Evolutionary conservation across 2,329 filamentous ascomycete genomes (phyloP).

Genomic region (Furcasterigmium sp.): DNA sequence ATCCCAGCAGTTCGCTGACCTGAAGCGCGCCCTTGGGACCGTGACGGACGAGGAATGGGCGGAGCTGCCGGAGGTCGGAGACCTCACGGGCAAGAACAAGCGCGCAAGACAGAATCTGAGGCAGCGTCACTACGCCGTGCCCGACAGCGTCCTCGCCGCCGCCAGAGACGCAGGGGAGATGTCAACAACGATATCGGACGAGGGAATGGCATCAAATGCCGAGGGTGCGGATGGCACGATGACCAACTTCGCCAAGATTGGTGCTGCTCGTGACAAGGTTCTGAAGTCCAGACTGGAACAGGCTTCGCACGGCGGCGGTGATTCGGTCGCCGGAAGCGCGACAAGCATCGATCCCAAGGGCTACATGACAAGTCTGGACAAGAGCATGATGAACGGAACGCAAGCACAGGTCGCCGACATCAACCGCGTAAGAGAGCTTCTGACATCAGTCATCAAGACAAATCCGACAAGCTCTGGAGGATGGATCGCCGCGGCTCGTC

Average conservation of each 20-base stretch:
- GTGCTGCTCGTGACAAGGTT: conserved; percentile 92
- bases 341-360: conserved; percentile 93
- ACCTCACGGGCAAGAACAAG: conserved; percentile 91
- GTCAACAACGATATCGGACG: conserved; percentile 82
- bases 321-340: conserved; percentile 70
- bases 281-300: conserved; percentile 91
- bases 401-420: conserved; percentile 90
- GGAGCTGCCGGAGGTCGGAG: conserved; percentile 89
- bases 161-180: conserved; percentile 77
- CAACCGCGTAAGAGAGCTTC: conserved; percentile 81
- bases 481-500: conserved; percentile 88
- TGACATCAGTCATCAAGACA: conserved; percentile 97
- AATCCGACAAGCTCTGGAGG: conserved; percentile 92
- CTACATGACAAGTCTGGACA: conserved; percentile 87
- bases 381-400: conserved; percentile 71
- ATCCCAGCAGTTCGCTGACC: conserved; percentile 92
- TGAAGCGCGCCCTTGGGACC: conserved; percentile 83
- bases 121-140: conserved; percentile 90
- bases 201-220: conserved; percentile 50
- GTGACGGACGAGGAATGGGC: conserved; percentile 97
- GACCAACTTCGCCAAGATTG: conserved; percentile 97
- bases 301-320: conserved; percentile 65
- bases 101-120: conserved; percentile 76
- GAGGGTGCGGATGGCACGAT: conserved; percentile 75
- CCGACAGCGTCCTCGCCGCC: conserved; percentile 88